Percentiles rank a stretch among this genome's conserved stretches.
Conservation (phyloP, 495 filamentous ascomycete genomes). For the Bombardia bombarda region DNA sequence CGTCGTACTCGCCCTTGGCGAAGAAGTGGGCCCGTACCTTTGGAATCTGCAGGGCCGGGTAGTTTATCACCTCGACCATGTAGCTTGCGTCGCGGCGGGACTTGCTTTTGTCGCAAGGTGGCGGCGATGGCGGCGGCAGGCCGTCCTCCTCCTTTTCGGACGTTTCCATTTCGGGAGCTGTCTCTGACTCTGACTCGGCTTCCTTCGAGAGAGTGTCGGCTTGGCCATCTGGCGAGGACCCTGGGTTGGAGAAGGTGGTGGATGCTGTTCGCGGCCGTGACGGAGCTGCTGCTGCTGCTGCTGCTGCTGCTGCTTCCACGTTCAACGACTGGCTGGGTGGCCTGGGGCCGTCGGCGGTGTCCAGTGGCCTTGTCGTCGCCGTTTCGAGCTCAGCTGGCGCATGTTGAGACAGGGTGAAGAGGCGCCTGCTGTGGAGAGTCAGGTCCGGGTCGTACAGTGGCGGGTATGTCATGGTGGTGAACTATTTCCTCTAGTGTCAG, state of each 20-base stretch:
- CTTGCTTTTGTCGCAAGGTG: neutral
- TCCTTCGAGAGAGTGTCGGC: too few species aligned
- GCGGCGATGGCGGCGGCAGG: neutral
- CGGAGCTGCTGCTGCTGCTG: neutral
- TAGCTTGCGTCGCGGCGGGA: constrained; percentile 6
- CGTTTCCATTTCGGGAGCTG: too few species aligned
- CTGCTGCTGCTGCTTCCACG: too few species aligned
- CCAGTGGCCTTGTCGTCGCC: constrained; percentile 2
- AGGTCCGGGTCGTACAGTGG: constrained; percentile 16
- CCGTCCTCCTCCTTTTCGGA: too few species aligned
- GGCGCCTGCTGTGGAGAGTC: constrained; percentile 14
- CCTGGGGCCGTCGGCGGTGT: constrained; percentile 2
- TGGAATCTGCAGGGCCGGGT: constrained; percentile 11
- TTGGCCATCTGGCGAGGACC: neutral
- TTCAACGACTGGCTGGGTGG: too few species aligned
- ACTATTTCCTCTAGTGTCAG: constrained; percentile 10
- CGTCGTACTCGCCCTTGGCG: constrained; percentile 13
- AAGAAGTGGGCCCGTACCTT: constrained; percentile 4
- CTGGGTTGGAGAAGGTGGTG: constrained; percentile 16
- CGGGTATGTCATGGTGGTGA: constrained; percentile 21
- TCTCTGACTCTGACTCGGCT: too few species aligned
- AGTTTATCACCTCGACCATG: constrained; percentile 20
- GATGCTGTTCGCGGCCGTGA: constrained; percentile 6
- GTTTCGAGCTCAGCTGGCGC: neutral
- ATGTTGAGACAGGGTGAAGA: constrained; percentile 9